Conservation (phyloP, 2,329 filamentous ascomycete genomes). For the Emericellopsis cladophorae region DNA sequence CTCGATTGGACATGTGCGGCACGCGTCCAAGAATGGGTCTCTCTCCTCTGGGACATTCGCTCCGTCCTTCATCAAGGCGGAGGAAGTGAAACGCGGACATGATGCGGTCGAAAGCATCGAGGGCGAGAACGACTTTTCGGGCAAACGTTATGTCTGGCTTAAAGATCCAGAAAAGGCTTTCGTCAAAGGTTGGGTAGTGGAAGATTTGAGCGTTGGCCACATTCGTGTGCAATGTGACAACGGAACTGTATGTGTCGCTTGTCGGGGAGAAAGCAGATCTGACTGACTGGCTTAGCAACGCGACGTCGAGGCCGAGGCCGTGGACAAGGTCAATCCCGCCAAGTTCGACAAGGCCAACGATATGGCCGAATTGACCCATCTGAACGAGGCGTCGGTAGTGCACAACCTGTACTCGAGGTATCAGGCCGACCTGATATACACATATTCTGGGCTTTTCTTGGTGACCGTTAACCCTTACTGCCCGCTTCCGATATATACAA, state of each 20-base stretch:
- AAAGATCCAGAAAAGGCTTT: constrained; percentile 80
- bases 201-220: constrained; percentile 57
- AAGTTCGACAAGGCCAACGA: constrained; percentile 99
- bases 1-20: constrained; percentile 22
- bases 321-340: constrained; percentile 97
- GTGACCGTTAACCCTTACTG: constrained; percentile 98
- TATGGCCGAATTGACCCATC: constrained; percentile 95
- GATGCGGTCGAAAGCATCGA: constrained; percentile 64
- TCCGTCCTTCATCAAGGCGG: constrained; percentile 86
- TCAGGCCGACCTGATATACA: constrained; percentile 93
- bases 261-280: not conserved
- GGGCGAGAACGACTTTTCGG: constrained; percentile 97
- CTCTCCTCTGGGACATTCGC: constrained; percentile 75
- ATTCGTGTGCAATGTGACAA: constrained; percentile 89
- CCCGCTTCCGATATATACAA: constrained; percentile 83
- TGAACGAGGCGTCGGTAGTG: constrained; percentile 95
- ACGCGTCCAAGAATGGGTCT: constrained; percentile 52
- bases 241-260: constrained; percentile 53
- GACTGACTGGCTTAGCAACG: constrained; percentile 50
- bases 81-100: constrained; percentile 51
- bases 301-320: constrained; percentile 71
- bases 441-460: constrained; percentile 92
- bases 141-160: constrained; percentile 96
- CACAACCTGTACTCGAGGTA: constrained; percentile 95
- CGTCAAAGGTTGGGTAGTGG: constrained; percentile 81